Conservation (phyloP, 1,284 basidiomycete genomes). For the Fomitiporia mediterranea region DNA sequence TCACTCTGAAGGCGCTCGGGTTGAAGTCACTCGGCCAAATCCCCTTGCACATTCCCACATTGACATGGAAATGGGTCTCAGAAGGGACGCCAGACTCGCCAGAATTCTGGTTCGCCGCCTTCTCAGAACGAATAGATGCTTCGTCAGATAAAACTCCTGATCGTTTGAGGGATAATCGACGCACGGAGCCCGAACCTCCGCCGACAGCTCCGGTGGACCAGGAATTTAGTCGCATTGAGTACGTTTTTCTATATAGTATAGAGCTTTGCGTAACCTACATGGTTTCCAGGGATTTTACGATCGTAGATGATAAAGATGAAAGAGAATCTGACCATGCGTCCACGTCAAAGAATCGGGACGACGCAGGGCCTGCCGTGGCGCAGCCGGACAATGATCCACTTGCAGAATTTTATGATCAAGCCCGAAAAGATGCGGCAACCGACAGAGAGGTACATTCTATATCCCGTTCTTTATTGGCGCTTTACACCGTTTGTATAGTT, state of each 20-base stretch:
- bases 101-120: constrained; percentile 43
- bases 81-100: constrained; percentile 29
- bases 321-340: background rate
- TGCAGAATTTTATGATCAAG: constrained; percentile 55
- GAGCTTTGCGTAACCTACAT: background rate
- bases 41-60: constrained; percentile 54
- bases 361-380: background rate
- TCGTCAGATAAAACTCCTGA: constrained; percentile 21
- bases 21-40: constrained; percentile 49
- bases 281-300: constrained; percentile 13
- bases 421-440: constrained; percentile 42
- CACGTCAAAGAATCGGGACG: background rate
- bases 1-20: constrained; percentile 37
- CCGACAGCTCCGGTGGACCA: background rate
- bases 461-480: background rate
- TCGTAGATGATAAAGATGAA: background rate
- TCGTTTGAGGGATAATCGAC: background rate
- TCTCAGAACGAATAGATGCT: constrained; percentile 43
- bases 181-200: constrained; percentile 22
- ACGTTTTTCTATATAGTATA: background rate
- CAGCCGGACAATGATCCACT: constrained; percentile 44
- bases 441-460: constrained; percentile 31
- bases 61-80: constrained; percentile 59
- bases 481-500: background rate
- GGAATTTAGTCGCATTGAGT: constrained; percentile 22